A percentile compares a stretch with the other conserved stretches of the same genome.
Conservation (phyloP, 306 rosid genomes). For the Rosa rugosa region DNA sequence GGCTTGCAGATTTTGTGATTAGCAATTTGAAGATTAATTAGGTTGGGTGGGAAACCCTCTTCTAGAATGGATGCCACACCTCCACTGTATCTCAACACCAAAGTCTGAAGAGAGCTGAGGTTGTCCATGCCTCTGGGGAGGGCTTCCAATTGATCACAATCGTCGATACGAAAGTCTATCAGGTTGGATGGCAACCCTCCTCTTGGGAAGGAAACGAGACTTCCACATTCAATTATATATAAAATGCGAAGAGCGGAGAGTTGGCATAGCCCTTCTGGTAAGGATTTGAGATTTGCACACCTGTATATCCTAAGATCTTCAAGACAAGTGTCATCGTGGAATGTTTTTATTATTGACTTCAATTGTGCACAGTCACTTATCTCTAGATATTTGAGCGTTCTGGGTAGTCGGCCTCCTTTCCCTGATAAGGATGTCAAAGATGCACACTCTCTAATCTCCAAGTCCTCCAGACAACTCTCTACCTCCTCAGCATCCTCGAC, state of each 20-base stretch:
- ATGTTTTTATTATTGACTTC: slow-evolving; percentile 27
- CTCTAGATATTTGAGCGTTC: not conserved
- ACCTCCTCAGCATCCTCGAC: not conserved
- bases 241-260: not conserved
- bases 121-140: not conserved
- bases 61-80: not conserved
- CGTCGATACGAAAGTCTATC: fast-evolving
- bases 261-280: not conserved
- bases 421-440: slow-evolving; percentile 26
- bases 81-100: not conserved
- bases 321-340: slow-evolving; percentile 13
- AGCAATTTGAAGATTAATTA: not conserved
- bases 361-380: slow-evolving; percentile 26
- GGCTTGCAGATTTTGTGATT: not conserved
- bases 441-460: slow-evolving; percentile 32
- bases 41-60: not conserved
- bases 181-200: slow-evolving; percentile 13
- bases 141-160: not conserved
- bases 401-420: slow-evolving; percentile 29
- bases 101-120: not conserved
- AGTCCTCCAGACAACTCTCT: slow-evolving; percentile 2
- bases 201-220: slow-evolving; percentile 15
- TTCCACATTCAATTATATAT: fast-evolving
- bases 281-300: not conserved
- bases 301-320: not conserved